Percentiles rank a stretch among this genome's conserved stretches.
phyloP scores from a whole-genome alignment of 2,329 filamentous ascomycete species.

The Colletotrichum abscissum region DNA sequence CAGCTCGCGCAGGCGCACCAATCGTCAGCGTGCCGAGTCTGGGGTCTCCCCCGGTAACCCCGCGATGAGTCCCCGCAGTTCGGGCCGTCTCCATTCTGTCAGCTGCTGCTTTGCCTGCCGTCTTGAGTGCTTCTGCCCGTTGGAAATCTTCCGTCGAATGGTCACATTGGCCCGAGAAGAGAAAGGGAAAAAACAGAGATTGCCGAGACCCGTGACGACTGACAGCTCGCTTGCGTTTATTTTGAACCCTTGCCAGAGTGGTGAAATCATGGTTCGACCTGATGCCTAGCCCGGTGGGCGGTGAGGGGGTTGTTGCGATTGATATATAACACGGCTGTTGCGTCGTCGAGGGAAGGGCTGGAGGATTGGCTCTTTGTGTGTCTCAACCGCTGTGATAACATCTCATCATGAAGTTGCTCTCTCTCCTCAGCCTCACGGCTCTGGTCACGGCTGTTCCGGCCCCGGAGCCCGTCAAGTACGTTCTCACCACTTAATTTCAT shows the following conservation, averaged over 20 bases:
- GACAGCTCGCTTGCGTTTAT: conserved; percentile 23
- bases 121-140: not conserved
- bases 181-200: not conserved
- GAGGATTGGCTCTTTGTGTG: too few relatives aligned
- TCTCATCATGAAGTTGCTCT: conserved; percentile 18
- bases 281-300: conserved; percentile 4
- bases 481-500: not conserved
- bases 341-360: not conserved
- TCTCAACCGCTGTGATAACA: not conserved
- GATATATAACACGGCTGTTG: not conserved
- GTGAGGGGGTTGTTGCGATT: not conserved
- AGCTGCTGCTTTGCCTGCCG: not conserved
- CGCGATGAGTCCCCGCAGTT: conserved; percentile 24
- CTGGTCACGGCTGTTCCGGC: conserved; percentile 14
- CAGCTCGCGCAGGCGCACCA: conserved; percentile 28
- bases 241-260: conserved; percentile 4
- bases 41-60: conserved; percentile 27
- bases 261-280: not conserved
- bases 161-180: conserved; percentile 5
- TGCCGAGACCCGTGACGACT: conserved; percentile 26
- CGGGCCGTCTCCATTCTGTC: conserved; percentile 1
- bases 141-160: conserved; percentile 24
- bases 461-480: conserved; percentile 14
- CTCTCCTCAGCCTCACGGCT: conserved; percentile 24
- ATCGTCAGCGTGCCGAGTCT: conserved; percentile 15